Evolutionary conservation across 306 rosid species (phyloP).

Genomic region (Malus sieversii): DNA sequence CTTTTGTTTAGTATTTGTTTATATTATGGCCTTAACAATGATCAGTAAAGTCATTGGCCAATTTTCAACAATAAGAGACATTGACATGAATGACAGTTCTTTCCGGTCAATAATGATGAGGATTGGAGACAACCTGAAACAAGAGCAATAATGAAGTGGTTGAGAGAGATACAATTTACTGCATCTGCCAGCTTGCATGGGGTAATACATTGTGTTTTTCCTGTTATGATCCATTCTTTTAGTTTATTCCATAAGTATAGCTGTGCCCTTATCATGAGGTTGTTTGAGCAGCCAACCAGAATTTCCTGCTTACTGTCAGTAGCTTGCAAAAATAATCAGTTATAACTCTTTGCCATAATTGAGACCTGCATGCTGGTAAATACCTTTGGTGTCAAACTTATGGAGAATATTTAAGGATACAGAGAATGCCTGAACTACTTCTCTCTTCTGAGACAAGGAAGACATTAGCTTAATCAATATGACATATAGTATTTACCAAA

Average conservation of each 20-base stretch:
- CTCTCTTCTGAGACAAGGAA: slow-evolving; percentile 1
- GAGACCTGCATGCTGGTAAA: not conserved
- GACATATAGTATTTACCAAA: not conserved
- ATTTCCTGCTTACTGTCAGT: not conserved
- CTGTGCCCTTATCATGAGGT: not conserved
- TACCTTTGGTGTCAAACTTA: not conserved
- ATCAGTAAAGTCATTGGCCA: not conserved
- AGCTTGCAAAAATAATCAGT: not conserved
- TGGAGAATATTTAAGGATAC: not conserved
- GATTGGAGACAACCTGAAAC: slow-evolving; percentile 79
- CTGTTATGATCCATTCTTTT: not conserved
- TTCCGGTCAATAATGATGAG: slow-evolving; percentile 46
- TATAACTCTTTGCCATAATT: not conserved
- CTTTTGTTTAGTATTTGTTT: not conserved
- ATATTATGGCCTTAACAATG: not conserved
- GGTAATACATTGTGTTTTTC: slow-evolving; percentile 39
- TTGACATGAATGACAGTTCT: slow-evolving; percentile 52
- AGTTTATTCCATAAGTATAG: not conserved
- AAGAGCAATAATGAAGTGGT: slow-evolving; percentile 84
- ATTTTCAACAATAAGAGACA: slow-evolving; percentile 13
- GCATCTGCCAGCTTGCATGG: slow-evolving; percentile 99
- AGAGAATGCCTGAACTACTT: not conserved
- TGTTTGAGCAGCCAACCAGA: not conserved
- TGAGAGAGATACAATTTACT: slow-evolving; percentile 63
- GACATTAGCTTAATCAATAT: not conserved